Base-by-base conservation (phyloP, 2,329 filamentous ascomycete genomes). In the Atkinsonella hypoxylon region DNA sequence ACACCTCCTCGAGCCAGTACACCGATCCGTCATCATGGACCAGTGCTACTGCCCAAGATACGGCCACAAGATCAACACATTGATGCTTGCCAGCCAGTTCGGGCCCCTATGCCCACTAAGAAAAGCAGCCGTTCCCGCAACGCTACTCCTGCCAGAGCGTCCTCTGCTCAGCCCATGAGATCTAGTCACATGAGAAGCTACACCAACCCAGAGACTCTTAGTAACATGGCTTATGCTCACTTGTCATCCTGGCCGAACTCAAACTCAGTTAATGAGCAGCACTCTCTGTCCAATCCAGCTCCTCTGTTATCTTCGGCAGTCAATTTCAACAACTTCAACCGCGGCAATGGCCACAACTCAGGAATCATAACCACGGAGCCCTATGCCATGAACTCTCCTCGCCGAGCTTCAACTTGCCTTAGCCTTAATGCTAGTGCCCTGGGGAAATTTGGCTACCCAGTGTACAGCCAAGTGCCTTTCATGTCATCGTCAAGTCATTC, bases 21-120 rank as follows among this genome's bases (percentile, higher is more conserved):
- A 34, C 86, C 87, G 53, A 79, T 90, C 58, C 78, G 83, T 54
- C 84, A 88, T 54, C 84, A 89, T 69, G 87, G 88, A 48, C 87
- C 88, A 48, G 73, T 88, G 46, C 73, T 95, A 53, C 75, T 95
- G 32, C 89, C 89, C 62, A 93, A 89, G 76, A 90, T 94, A 70
- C 80, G 89, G 54, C 80, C 80, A 40, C 89, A 93, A 69, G 89
- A 95, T 69, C 85, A 91, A 68, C 76, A 83, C 54, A 78, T 89
- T 54, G 80, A 83, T 57, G 56, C 56, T 36, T 43, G 45, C 52
- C 58, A 60, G 55, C 56, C 61, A 41, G 48, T 51, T 50, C 36
- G 53, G 36, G 26, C 52, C 34, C 26, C 49, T 15, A n/a, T 41
- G n/a, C n/a, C 50, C 3, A 18, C 32, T 18, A 52, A 43, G 15